Conservation (phyloP, 139 green algal species). For the Coelastrella sp. region DNA sequence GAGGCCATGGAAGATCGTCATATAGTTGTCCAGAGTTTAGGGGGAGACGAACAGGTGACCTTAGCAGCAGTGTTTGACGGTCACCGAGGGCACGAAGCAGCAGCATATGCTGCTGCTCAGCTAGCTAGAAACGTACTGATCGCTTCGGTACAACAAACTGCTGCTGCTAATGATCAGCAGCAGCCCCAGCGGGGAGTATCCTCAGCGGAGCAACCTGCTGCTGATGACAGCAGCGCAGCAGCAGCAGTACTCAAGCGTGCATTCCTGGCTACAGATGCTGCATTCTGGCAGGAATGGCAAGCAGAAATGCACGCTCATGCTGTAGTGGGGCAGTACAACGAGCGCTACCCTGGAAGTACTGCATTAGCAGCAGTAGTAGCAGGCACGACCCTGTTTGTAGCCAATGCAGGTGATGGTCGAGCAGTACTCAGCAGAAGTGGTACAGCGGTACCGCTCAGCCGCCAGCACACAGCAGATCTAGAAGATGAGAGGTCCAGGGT, state of each 20-base stretch:
- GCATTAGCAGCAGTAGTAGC: slow-evolving; percentile 78
- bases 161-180: slow-evolving; percentile 44
- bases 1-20: slow-evolving; percentile 86
- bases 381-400: slow-evolving; percentile 71
- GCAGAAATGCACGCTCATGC: slow-evolving; percentile 54
- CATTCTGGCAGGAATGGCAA: slow-evolving; percentile 62
- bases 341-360: slow-evolving; percentile 79
- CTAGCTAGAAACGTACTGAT: slow-evolving; percentile 55
- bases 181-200: slow-evolving; percentile 43
- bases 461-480: slow-evolving; percentile 86
- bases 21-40: slow-evolving; percentile 57
- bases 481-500: slow-evolving; percentile 83
- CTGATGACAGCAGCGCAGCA: slow-evolving; percentile 33
- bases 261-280: slow-evolving; percentile 62
- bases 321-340: slow-evolving; percentile 46
- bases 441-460: slow-evolving; percentile 73
- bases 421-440: slow-evolving; percentile 81
- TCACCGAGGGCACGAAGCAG: slow-evolving; percentile 77
- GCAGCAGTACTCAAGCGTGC: slow-evolving; percentile 54
- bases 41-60: slow-evolving; percentile 23
- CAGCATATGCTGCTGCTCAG: slow-evolving; percentile 64
- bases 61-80: slow-evolving; percentile 91
- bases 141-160: neutral
- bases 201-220: slow-evolving; percentile 14
- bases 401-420: slow-evolving; percentile 92